Conservation (phyloP, 2,329 filamentous ascomycete genomes). For the Xylaria sp. region DNA sequence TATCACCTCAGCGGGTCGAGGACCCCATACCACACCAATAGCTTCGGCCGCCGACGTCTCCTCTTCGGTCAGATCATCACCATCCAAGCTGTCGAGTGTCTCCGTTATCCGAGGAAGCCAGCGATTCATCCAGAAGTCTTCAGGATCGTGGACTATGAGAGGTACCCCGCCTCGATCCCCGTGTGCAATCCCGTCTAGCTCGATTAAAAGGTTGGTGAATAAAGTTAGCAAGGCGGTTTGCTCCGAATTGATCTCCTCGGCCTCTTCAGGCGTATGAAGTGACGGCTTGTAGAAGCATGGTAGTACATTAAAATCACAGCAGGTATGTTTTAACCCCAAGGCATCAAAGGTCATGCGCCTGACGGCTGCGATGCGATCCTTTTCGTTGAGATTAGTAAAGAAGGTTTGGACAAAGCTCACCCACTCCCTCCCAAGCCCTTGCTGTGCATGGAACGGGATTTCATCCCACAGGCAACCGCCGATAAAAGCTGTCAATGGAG, state of each 20-base stretch:
- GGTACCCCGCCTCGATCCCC: constrained; percentile 17
- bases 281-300: background rate
- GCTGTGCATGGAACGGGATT: background rate
- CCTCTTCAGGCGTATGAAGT: background rate
- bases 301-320: background rate
- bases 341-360: constrained; percentile 20
- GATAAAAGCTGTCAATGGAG: background rate
- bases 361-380: background rate
- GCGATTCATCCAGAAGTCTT: constrained; percentile 21
- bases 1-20: background rate
- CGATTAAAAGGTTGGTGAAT: constrained; percentile 6
- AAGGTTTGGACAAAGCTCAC: background rate
- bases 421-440: background rate
- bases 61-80: constrained; percentile 15
- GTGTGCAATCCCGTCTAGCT: constrained; percentile 17
- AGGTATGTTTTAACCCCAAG: constrained; percentile 23
- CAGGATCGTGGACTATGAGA: constrained; percentile 20
- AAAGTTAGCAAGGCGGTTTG: constrained; percentile 1
- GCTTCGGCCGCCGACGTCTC: constrained; percentile 20
- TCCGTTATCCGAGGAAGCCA: constrained; percentile 28
- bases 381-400: background rate
- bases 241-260: constrained; percentile 20
- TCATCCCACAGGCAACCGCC: background rate
- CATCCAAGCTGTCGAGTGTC: constrained; percentile 8
- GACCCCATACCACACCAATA: constrained; percentile 25